Evolutionary conservation across 2,329 filamentous ascomycete species (phyloP).

Genomic region (Atkinsonella hypoxylon): DNA sequence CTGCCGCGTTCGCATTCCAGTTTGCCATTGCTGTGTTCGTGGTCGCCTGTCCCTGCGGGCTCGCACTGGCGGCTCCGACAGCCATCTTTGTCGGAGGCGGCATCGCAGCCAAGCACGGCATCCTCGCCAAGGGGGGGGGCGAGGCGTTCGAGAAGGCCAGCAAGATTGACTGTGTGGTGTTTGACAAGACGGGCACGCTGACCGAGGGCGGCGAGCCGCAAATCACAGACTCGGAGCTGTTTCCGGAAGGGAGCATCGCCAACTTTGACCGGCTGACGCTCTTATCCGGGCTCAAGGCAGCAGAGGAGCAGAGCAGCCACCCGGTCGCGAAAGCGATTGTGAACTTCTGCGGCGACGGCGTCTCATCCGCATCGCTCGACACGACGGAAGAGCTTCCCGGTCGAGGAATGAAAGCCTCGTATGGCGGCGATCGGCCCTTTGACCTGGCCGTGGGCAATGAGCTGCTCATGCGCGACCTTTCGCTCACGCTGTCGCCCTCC

Average conservation of each 20-base stretch:
- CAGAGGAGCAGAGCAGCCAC: slow-evolving; percentile 64
- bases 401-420: slow-evolving; percentile 53
- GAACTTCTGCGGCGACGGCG: slow-evolving; percentile 39
- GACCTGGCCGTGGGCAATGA: slow-evolving; percentile 63
- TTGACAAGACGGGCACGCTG: slow-evolving; percentile 81
- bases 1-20: slow-evolving; percentile 62
- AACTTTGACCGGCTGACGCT: slow-evolving; percentile 20
- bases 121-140: slow-evolving; percentile 73
- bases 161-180: slow-evolving; percentile 64
- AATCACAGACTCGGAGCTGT: slow-evolving; percentile 44
- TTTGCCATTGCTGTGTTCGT: slow-evolving; percentile 83
- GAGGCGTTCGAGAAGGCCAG: slow-evolving; percentile 81
- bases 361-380: slow-evolving; percentile 22
- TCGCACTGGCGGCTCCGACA: slow-evolving; percentile 75
- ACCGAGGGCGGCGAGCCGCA: slow-evolving; percentile 61
- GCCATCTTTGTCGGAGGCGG: slow-evolving; percentile 76
- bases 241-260: slow-evolving; percentile 17
- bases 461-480: slow-evolving; percentile 44
- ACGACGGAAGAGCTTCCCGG: slow-evolving; percentile 57
- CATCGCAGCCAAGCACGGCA: slow-evolving; percentile 66
- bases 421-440: slow-evolving; percentile 23
- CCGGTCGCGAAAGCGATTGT: slow-evolving; percentile 62
- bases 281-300: slow-evolving; percentile 42
- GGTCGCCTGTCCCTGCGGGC: slow-evolving; percentile 73
- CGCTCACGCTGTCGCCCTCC: slow-evolving; percentile 25